Evolutionary conservation across 2,329 filamentous ascomycete species (phyloP), one percentile per base, ranked within the genome.

Genomic region (Fusarium sulawesiense): DNA sequence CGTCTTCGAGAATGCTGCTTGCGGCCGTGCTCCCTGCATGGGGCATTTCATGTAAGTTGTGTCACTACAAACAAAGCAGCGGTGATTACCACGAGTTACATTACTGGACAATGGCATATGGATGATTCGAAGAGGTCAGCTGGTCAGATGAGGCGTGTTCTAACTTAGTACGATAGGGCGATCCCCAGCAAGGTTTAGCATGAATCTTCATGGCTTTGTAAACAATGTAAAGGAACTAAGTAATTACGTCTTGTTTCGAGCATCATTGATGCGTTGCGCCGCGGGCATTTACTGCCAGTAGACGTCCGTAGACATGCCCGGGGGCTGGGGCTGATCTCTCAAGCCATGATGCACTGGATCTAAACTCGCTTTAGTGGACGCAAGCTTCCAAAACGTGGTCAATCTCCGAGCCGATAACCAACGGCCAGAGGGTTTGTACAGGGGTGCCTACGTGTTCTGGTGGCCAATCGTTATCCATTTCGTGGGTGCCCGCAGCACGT

Each of bases 401-500:
- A 63, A 64, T 49, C 48, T 47, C 44, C 30, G 45, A 64, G 55
- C 68, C 51, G 59, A 65, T 65, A 68, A 27, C 49, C 68, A 71
- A 68, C 64, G 68, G 68, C 50, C 44, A 53, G 34, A 29, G 45
- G n/a, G 12, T n/a, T 25, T 16, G 14, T 42, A 53, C 60, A 63
- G 54, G 57, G 53, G 45, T 61, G 18, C 18, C 34, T 37, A 56
- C 49, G 51, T 58, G 60, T 40, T 21, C 54, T 41, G 42, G 32
- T 56, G 56, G 61, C 69, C 69, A 70, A 66, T 64, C 61, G 57
- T 57, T 66, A 70, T 72, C 34, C 34, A 37, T 37, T n/a, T 71
- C 57, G 69, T 41, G 32, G 61, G 40, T 54, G 47, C 42, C 51
- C 50, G 13, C 68, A 72, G 68, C 65, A 72, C 61, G 69, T 70